phyloP scores from a whole-genome alignment of 805 yeast species.

The Metschnikowia aberdeeniae region DNA sequence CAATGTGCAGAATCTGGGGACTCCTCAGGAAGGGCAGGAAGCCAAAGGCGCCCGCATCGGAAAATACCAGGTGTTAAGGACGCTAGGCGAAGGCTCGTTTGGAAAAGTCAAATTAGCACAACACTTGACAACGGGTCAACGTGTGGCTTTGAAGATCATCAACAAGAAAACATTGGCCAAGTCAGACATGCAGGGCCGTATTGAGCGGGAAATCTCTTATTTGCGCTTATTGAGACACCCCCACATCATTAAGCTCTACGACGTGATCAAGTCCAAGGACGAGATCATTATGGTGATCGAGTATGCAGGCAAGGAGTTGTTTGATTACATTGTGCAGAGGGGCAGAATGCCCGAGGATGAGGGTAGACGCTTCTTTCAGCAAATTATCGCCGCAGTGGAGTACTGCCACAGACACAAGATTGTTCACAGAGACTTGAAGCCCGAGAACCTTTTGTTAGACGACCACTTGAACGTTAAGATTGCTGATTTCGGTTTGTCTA shows the following conservation, averaged over 20 bases:
- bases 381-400: slow-evolving; percentile 92
- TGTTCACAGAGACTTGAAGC: slow-evolving; percentile 94
- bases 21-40: slow-evolving; percentile 15
- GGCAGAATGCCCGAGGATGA: slow-evolving; percentile 91
- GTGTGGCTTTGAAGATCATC: slow-evolving; percentile 90
- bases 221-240: slow-evolving; percentile 87
- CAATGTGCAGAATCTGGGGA: slow-evolving; percentile 3
- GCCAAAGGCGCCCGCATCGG: slow-evolving; percentile 60
- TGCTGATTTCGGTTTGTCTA: slow-evolving; percentile 93
- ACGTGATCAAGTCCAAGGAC: slow-evolving; percentile 90
- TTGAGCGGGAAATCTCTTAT: slow-evolving; percentile 91
- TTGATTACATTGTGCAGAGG: slow-evolving; percentile 90
- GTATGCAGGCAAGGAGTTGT: slow-evolving; percentile 92
- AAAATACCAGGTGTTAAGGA: slow-evolving; percentile 86
- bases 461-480: slow-evolving; percentile 89
- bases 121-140: slow-evolving; percentile 85
- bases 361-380: slow-evolving; percentile 92
- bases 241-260: slow-evolving; percentile 91
- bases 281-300: slow-evolving; percentile 97
- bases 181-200: slow-evolving; percentile 94
- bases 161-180: slow-evolving; percentile 89
- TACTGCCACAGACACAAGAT: slow-evolving; percentile 95
- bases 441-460: slow-evolving; percentile 86
- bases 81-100: slow-evolving; percentile 93
- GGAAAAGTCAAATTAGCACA: slow-evolving; percentile 93